A percentile compares a stretch with the other conserved stretches of the same genome.
These are phyloP conservation scores for Trichopus zeylanicus DNA, from an alignment of 116 monocot species.

Conservation along the genomic window DNA sequence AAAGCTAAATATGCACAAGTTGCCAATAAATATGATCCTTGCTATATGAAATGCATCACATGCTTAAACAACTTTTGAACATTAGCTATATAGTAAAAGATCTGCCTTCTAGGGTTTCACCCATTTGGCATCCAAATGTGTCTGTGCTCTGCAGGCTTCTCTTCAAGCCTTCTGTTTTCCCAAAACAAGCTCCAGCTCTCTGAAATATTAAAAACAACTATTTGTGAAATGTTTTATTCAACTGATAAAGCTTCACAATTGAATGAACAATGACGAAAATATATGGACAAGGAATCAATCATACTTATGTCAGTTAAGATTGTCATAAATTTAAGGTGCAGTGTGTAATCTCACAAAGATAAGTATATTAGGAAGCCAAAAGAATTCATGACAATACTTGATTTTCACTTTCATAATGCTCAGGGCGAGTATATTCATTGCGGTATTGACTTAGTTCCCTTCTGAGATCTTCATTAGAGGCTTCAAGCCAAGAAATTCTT, in stretches of 20 bases:
- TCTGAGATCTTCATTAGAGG: constrained; percentile 76
- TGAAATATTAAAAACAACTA: constrained; percentile 22
- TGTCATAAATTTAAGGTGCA: neutral
- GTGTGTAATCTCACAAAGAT: neutral
- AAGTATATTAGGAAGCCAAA: neutral
- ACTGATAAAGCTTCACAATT: neutral
- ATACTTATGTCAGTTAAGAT: no score
- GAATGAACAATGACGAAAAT: no score
- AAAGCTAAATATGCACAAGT: constrained; percentile 10
- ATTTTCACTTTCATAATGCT: constrained; percentile 42
- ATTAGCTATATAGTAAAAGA: neutral
- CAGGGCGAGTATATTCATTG: constrained; percentile 19
- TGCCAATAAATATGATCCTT: neutral
- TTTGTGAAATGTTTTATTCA: neutral
- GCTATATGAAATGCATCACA: neutral
- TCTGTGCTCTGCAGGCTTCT: constrained; percentile 57
- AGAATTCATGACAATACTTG: constrained; percentile 28
- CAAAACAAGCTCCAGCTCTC: constrained; percentile 40
- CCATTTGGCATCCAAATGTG: constrained; percentile 51
- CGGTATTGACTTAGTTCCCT: constrained; percentile 64
- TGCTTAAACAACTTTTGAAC: neutral
- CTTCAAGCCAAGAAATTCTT: constrained; percentile 88
- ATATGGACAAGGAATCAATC: neutral
- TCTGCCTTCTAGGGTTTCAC: constrained; percentile 43
- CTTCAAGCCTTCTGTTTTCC: constrained; percentile 62